phyloP scores from a whole-genome alignment of 2,329 filamentous ascomycete genomes.

The Pezicula radicicola region DNA sequence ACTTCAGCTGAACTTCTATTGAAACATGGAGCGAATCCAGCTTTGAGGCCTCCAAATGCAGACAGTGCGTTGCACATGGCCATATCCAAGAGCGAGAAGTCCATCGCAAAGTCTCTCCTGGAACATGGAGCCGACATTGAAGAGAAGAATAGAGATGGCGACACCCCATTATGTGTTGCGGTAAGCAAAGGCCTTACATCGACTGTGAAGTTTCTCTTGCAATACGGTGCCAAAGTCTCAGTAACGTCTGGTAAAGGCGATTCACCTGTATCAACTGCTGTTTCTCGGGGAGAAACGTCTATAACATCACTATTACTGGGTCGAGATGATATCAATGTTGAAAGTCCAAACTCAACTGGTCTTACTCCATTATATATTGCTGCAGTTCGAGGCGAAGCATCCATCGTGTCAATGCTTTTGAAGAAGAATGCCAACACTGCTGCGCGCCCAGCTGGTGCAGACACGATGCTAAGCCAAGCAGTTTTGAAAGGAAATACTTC shows the following conservation, averaged over 20 bases:
- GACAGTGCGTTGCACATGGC: slow-evolving; percentile 8
- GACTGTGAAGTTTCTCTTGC: slow-evolving; percentile 10
- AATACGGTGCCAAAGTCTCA: slow-evolving; percentile 6
- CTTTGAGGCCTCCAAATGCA: slow-evolving; percentile 1
- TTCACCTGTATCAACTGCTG: slow-evolving; percentile 5
- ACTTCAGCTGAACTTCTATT: slow-evolving; percentile 6
- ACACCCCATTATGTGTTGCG: slow-evolving; percentile 9
- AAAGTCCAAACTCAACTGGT: slow-evolving; percentile 70
- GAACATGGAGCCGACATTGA: slow-evolving; percentile 9
- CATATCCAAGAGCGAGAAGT: background rate
- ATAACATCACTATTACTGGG: slow-evolving; percentile 59
- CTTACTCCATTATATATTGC: slow-evolving; percentile 58
- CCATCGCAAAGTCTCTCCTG: slow-evolving; percentile 7
- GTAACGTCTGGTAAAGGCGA: slow-evolving; percentile 6
- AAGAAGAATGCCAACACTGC: slow-evolving; percentile 5
- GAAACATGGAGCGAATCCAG: slow-evolving; percentile 9
- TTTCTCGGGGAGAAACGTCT: slow-evolving; percentile 4
- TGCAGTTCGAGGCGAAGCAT: slow-evolving; percentile 5
- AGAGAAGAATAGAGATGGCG: slow-evolving; percentile 8
- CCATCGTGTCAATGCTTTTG: slow-evolving; percentile 8
- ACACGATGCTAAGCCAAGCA: slow-evolving; percentile 7
- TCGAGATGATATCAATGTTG: slow-evolving; percentile 65
- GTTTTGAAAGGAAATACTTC: slow-evolving; percentile 6
- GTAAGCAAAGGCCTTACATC: slow-evolving; percentile 1
- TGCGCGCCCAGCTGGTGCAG: slow-evolving; percentile 2